Percentiles rank a stretch among this genome's conserved stretches.
These are phyloP conservation scores for Pythium brachiatum DNA, from an alignment of 352 stramenopile genomes.

Conservation along the genomic window DNA sequence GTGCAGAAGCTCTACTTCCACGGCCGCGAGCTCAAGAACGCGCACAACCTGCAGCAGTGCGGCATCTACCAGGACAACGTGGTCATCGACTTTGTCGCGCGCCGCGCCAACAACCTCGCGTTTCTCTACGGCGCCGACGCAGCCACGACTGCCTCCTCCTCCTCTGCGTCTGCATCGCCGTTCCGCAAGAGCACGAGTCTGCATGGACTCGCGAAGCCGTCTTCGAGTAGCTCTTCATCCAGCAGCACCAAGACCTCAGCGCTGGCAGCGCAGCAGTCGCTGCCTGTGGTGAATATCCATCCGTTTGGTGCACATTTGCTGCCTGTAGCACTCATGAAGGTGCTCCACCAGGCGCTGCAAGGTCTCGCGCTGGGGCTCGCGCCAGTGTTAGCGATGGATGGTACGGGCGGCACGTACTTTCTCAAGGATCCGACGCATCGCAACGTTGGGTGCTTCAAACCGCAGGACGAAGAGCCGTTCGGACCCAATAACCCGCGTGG, in stretches of 20 bases:
- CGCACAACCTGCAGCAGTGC: slow-evolving; percentile 78
- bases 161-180: not conserved
- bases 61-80: slow-evolving; percentile 83
- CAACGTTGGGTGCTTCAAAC: slow-evolving; percentile 97
- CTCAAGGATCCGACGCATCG: slow-evolving; percentile 93
- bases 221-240: not conserved
- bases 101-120: slow-evolving; percentile 53
- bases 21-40: slow-evolving; percentile 79
- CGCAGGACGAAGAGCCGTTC: slow-evolving; percentile 98
- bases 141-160: not conserved
- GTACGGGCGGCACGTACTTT: slow-evolving; percentile 98
- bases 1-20: slow-evolving; percentile 84
- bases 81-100: slow-evolving; percentile 74
- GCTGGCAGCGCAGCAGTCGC: slow-evolving; percentile 30
- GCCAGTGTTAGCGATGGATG: slow-evolving; percentile 92
- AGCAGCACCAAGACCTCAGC: not conserved
- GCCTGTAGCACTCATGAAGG: slow-evolving; percentile 77
- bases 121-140: slow-evolving; percentile 35
- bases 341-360: slow-evolving; percentile 85
- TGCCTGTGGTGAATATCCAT: slow-evolving; percentile 73
- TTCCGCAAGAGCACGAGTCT: not conserved
- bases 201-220: not conserved
- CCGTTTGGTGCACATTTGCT: slow-evolving; percentile 75
- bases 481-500: slow-evolving; percentile 96
- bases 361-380: slow-evolving; percentile 90